Percentiles rank a stretch among this genome's conserved stretches.
Conservation (phyloP, 805 yeast species). For the Teunomyces kruisii region DNA sequence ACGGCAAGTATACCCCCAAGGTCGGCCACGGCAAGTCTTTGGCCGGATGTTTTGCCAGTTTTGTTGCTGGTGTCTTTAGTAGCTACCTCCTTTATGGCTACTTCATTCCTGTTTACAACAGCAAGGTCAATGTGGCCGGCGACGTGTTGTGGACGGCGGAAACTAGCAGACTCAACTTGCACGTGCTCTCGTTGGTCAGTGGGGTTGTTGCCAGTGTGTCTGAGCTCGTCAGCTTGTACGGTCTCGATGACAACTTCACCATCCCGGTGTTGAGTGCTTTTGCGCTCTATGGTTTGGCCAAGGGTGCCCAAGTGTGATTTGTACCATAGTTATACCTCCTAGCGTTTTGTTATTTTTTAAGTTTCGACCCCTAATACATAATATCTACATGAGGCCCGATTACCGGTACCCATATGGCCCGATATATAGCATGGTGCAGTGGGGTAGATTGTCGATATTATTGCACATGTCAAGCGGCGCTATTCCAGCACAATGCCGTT, state of each 20-base stretch:
- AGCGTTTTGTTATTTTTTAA: background rate
- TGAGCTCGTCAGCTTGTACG: slow-evolving; percentile 76
- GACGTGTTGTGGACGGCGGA: slow-evolving; percentile 67
- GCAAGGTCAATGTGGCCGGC: slow-evolving; percentile 49
- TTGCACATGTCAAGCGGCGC: too few relatives aligned
- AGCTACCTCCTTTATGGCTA: slow-evolving; percentile 70
- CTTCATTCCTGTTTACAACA: slow-evolving; percentile 62
- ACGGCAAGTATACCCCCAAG: slow-evolving; percentile 81
- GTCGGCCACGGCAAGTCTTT: slow-evolving; percentile 73
- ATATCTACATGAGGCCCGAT: too few relatives aligned
- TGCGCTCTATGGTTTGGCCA: slow-evolving; percentile 54
- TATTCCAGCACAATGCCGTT: too few relatives aligned
- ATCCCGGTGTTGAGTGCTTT: slow-evolving; percentile 84
- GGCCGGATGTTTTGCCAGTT: slow-evolving; percentile 91
- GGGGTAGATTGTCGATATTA: too few relatives aligned
- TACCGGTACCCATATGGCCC: too few relatives aligned
- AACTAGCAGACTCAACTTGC: slow-evolving; percentile 55
- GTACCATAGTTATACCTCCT: slow-evolving; percentile 2
- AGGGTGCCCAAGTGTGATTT: slow-evolving; percentile 8
- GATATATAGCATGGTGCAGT: too few relatives aligned
- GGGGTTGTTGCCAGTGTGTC: slow-evolving; percentile 85
- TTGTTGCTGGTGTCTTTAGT: slow-evolving; percentile 64
- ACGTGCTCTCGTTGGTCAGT: slow-evolving; percentile 53
- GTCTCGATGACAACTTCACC: slow-evolving; percentile 90
- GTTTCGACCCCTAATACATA: background rate